Evolutionary conservation across 768 basidiomycete species (phyloP).

Genomic region (Kwoniella dendrophila): DNA sequence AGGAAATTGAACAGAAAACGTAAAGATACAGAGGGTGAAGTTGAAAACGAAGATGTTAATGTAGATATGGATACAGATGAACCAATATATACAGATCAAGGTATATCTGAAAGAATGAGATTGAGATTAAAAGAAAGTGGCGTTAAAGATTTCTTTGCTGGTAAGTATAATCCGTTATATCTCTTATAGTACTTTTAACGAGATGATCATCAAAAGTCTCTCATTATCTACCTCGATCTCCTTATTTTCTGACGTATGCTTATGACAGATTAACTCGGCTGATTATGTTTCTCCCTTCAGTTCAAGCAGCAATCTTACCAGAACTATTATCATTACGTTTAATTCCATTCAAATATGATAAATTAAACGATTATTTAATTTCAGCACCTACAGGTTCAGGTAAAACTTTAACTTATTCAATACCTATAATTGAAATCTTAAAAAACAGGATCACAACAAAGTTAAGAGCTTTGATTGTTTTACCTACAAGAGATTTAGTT

Average conservation of each 20-base stretch:
- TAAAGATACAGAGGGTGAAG: neutral
- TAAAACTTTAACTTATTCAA: conserved; percentile 92
- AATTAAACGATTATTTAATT: conserved; percentile 81
- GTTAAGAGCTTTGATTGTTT: conserved; percentile 80
- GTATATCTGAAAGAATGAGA: conserved; percentile 66
- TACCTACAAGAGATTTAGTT: conserved; percentile 93
- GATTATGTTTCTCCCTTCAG: conserved; percentile 57
- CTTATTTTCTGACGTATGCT: too few relatives aligned
- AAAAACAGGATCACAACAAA: conserved; percentile 75
- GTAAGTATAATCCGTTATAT: conserved; percentile 58
- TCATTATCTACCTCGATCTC: neutral
- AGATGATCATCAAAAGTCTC: too few relatives aligned
- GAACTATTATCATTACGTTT: conserved; percentile 65
- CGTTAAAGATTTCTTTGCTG: conserved; percentile 84
- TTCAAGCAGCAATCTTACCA: conserved; percentile 85
- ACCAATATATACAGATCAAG: conserved; percentile 22
- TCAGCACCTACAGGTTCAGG: conserved; percentile 98
- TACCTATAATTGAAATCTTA: conserved; percentile 87
- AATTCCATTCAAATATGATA: conserved; percentile 66
- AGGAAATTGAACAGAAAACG: neutral
- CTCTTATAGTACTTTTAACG: too few relatives aligned
- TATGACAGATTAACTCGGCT: neutral
- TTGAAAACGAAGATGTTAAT: neutral
- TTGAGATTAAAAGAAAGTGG: conserved; percentile 73
- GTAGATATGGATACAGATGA: neutral